Evolutionary conservation across 345 rosid species (phyloP), one percentile per base, ranked within the genome.

Genomic region (Eucalyptus camaldulensis): DNA sequence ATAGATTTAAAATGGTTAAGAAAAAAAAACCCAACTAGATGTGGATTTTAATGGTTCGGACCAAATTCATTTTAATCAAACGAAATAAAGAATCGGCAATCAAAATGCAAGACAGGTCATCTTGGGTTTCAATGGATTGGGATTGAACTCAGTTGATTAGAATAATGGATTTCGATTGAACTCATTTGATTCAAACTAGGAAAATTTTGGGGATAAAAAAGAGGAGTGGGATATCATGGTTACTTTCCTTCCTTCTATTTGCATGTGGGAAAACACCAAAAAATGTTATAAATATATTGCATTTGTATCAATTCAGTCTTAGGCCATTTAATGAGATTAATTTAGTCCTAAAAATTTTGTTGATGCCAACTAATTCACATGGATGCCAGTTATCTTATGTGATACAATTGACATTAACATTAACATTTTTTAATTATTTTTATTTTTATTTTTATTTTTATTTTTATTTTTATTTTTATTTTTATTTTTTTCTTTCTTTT

Each of bases 321-420:
- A 24, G 3, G 1, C 29, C 6, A 1, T 10, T 56, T 24, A 24
- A 24, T 56, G 24, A 22, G 1, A 56, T 10, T 5, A 56, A 56
- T 56, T 56, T 56, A 56, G 13, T 24, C 3, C 6, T 4, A 56
- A 56, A 56, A 2, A 22, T 56, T 56, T 56, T 24, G 3, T 56
- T 22, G 6, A 29, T 56, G 29, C 13, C 29, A 24, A 24, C 13
- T 56, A 10, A 56, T 22, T 53, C 10, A 53, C 25, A 5, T 53
- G 58, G 58, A 53, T 1, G 2, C 0, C 58, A 2, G 0, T 53
- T 10, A 8, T 53, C 58, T 8, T 21, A 53, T 19, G 5, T 53
- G 25, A 4, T 19, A 53, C 21, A 53, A 1, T 5, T 10, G 1
- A 4, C 6, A 56, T 3, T 56, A 24, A 24, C 13, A 56, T 56